Percentiles rank a stretch among this genome's conserved stretches.
phyloP scores from a whole-genome alignment of 805 yeast species.

The Saccharomyces mikatae region DNA sequence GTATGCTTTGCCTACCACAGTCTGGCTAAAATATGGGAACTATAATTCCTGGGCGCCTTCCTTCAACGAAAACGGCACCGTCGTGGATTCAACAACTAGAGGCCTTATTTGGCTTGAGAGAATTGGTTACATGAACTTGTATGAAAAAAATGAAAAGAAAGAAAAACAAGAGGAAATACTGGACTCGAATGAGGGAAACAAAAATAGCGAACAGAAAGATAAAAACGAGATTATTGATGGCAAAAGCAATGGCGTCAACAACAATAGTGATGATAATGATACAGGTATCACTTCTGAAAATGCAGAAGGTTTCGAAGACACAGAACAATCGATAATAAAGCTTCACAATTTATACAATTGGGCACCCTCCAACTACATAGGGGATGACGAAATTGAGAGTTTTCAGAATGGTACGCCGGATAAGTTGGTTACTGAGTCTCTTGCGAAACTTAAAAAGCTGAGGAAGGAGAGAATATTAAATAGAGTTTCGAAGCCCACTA shows the following conservation, averaged over 20 bases:
- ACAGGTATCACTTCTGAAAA: neutral
- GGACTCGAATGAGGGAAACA: conserved; percentile 2
- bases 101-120: conserved; percentile 48
- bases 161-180: conserved; percentile 10
- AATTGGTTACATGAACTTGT: conserved; percentile 38
- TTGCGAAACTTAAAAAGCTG: conserved; percentile 42
- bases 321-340: conserved; percentile 18
- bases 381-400: conserved; percentile 45
- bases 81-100: conserved; percentile 43
- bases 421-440: conserved; percentile 36
- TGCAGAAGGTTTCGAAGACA: neutral
- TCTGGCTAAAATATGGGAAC: conserved; percentile 51
- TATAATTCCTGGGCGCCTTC: conserved; percentile 57
- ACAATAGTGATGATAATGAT: neutral
- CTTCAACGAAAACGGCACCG: conserved; percentile 50
- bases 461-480: conserved; percentile 39
- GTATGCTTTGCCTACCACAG: conserved; percentile 55
- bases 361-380: conserved; percentile 42
- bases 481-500: conserved; percentile 33
- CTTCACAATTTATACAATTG: conserved; percentile 41
- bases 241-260: neutral
- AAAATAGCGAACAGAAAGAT: conserved; percentile 1
- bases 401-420: conserved; percentile 36
- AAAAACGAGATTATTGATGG: neutral
- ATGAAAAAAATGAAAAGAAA: conserved; percentile 5